Conservation (phyloP, 2,329 filamentous ascomycete genomes). For the Paraphaeosphaeria minitans region DNA sequence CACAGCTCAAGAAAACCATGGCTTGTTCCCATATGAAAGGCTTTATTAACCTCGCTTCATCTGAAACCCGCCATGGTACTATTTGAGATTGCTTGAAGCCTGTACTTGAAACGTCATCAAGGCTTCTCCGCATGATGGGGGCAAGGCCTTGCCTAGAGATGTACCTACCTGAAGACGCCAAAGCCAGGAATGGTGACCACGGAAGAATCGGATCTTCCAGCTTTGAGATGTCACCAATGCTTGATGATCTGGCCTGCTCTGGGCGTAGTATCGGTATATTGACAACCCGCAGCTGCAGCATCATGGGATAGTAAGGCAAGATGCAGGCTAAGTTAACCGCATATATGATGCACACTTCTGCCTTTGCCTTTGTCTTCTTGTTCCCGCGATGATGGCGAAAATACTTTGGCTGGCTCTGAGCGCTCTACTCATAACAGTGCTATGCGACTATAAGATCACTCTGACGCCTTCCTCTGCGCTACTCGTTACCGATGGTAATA, state of each 20-base stretch:
- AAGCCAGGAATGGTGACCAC: constrained; percentile 1
- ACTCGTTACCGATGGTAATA: constrained; percentile 22
- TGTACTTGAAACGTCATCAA: constrained; percentile 8
- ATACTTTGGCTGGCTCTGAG: constrained; percentile 12
- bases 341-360: neutral
- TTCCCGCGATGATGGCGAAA: constrained; percentile 11
- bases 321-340: constrained; percentile 10
- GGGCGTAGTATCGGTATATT: constrained; percentile 27
- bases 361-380: neutral
- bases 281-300: constrained; percentile 13
- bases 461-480: constrained; percentile 20
- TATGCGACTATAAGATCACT: constrained; percentile 17
- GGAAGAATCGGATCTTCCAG: constrained; percentile 16
- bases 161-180: neutral
- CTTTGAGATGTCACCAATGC: neutral
- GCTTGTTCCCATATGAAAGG: neutral
- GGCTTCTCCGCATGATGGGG: constrained; percentile 12
- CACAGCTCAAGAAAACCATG: neutral
- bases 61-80: neutral
- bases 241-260: constrained; percentile 17
- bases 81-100: constrained; percentile 12
- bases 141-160: constrained; percentile 2
- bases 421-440: constrained; percentile 10
- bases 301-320: constrained; percentile 15
- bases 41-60: neutral